Evolutionary conservation across 192 early-diverging fungal genomes (phyloP).

Genomic region (Coemansia sp.): DNA sequence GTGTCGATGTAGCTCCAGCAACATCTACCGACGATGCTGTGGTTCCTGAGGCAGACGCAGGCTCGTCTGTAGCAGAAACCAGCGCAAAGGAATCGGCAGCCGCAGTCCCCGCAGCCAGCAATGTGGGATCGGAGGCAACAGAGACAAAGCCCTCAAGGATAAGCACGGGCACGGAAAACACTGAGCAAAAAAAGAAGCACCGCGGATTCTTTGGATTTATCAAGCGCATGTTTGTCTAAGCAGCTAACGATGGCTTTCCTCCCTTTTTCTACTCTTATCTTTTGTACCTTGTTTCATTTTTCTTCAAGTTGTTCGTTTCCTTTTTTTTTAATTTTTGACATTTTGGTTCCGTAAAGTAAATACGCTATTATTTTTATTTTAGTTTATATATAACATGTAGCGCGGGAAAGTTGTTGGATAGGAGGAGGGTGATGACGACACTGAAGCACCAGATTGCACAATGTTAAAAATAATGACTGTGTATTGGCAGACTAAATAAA

Average conservation of each 20-base stretch:
- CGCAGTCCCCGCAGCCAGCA: not conserved
- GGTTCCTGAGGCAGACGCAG: not conserved
- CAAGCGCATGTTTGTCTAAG: conserved; percentile 47
- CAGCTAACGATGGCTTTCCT: not conserved
- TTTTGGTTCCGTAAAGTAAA: not conserved
- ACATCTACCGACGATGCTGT: not conserved
- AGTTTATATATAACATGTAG: too few relatives aligned
- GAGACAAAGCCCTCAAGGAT: conserved; percentile 18
- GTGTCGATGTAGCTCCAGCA: not conserved
- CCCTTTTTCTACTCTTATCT: not conserved
- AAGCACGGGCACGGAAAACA: conserved; percentile 13
- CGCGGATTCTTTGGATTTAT: conserved; percentile 46
- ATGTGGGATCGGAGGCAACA: not conserved
- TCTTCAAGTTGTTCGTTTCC: not conserved
- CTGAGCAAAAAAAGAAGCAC: conserved; percentile 42
- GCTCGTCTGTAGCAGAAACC: not conserved
- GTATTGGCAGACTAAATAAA: too few relatives aligned
- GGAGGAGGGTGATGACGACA: not conserved
- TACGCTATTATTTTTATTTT: too few relatives aligned
- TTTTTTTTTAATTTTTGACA: not conserved
- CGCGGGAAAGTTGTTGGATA: too few relatives aligned
- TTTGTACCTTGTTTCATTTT: not conserved
- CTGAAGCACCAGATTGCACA: not conserved
- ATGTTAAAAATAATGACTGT: not conserved
- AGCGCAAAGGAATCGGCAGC: not conserved